phyloP scores from a whole-genome alignment of 1,284 basidiomycete species.

The Tilletia indica region DNA sequence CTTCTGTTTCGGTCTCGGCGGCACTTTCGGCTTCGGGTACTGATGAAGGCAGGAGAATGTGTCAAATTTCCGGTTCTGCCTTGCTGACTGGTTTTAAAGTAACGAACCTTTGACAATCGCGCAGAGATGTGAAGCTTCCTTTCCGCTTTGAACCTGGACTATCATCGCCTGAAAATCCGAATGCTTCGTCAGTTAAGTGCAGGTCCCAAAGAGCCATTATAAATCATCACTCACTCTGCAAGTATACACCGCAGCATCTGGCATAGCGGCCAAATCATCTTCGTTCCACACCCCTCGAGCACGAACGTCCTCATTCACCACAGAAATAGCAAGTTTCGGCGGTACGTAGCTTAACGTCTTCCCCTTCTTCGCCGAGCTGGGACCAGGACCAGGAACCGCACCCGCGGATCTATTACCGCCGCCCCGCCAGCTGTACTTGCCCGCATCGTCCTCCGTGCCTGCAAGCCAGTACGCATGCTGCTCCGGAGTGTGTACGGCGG shows the following conservation, averaged over 20 bases:
- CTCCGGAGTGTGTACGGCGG: conserved; percentile 75
- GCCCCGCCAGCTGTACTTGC: not conserved
- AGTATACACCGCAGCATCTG: conserved; percentile 66
- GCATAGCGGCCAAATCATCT: conserved; percentile 29
- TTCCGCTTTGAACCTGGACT: conserved; percentile 76
- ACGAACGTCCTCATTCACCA: conserved; percentile 52
- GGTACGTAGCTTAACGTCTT: conserved; percentile 30
- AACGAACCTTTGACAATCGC: conserved; percentile 73
- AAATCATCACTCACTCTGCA: conserved; percentile 64
- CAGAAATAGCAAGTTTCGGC: conserved; percentile 41
- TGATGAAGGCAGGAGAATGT: not conserved
- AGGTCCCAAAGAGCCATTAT: not conserved
- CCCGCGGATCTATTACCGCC: not conserved
- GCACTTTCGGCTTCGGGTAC: conserved; percentile 6
- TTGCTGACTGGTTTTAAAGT: no score
- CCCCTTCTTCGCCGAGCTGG: not conserved
- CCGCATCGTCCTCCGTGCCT: not conserved
- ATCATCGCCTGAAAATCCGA: conserved; percentile 63
- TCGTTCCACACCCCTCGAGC: conserved; percentile 29
- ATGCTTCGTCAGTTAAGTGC: not conserved
- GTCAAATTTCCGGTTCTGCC: not conserved
- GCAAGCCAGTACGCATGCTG: conserved; percentile 76
- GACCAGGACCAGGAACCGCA: conserved; percentile 12
- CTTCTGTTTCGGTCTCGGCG: not conserved
- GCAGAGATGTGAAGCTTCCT: conserved; percentile 79